A percentile compares a stretch with the other conserved stretches of the same genome.
Evolutionary conservation across 140 eudicot genomes (phyloP).

Genomic region (Senecio squalidus): DNA sequence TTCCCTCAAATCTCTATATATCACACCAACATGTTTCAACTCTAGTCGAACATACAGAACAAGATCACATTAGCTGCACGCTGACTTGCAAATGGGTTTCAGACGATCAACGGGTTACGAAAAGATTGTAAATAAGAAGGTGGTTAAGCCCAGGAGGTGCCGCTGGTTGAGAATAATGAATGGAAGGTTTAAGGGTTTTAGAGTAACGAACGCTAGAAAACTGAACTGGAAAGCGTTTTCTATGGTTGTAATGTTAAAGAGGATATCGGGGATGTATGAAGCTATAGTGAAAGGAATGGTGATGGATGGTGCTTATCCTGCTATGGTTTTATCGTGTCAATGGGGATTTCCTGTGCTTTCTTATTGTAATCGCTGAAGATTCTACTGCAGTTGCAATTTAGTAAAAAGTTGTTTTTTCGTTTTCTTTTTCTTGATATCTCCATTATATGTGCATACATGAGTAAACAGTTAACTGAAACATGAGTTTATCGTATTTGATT

Average conservation of each 20-base stretch:
- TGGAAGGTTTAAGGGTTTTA: conserved; percentile 6
- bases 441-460: not conserved
- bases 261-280: not conserved
- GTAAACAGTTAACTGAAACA: not conserved
- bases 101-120: not conserved
- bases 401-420: not conserved
- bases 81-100: not conserved
- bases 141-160: not conserved
- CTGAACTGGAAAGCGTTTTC: conserved; percentile 7
- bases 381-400: not conserved
- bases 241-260: not conserved
- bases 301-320: conserved; percentile 1
- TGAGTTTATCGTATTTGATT: not conserved
- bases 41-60: not conserved
- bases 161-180: conserved; percentile 1
- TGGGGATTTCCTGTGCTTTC: conserved; percentile 16
- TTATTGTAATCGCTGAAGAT: not conserved
- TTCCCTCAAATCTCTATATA: conserved; percentile 2
- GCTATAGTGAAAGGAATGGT: conserved; percentile 1
- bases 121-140: not conserved
- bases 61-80: not conserved
- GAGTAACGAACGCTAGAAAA: conserved; percentile 2
- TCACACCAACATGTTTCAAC: not conserved
- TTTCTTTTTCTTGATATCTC: not conserved
- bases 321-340: conserved; percentile 9